Evolutionary conservation across 2,329 filamentous ascomycete species (phyloP).

Genomic region (Penicillium palitans): DNA sequence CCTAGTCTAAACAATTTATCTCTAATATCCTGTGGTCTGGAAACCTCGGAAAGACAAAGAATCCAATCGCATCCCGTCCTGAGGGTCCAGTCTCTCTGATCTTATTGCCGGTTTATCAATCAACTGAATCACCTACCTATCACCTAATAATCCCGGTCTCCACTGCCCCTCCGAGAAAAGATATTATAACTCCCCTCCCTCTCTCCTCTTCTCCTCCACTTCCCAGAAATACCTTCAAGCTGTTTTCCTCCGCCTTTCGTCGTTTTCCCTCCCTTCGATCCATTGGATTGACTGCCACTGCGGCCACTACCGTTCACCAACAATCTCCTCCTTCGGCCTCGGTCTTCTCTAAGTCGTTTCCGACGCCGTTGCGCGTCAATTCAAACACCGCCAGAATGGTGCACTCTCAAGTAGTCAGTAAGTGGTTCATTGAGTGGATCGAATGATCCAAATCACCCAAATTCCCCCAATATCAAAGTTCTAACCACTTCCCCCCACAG

Average conservation of each 20-base stretch:
- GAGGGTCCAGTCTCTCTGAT: slow-evolving; percentile 14
- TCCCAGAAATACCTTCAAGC: slow-evolving; percentile 64
- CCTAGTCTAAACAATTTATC: neutral
- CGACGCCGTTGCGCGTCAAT: slow-evolving; percentile 45
- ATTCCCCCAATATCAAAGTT: neutral
- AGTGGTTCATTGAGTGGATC: slow-evolving; percentile 41
- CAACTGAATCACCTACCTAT: slow-evolving; percentile 9
- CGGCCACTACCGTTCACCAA: slow-evolving; percentile 67
- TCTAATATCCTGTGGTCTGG: slow-evolving; percentile 1
- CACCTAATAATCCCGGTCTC: slow-evolving; percentile 19
- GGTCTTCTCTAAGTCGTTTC: slow-evolving; percentile 35
- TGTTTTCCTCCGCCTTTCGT: slow-evolving; percentile 84
- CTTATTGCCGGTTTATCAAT: slow-evolving; percentile 18
- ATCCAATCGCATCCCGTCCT: slow-evolving; percentile 4
- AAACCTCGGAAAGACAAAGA: slow-evolving; percentile 6
- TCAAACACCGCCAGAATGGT: slow-evolving; percentile 59
- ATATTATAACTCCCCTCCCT: slow-evolving; percentile 10
- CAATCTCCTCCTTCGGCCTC: slow-evolving; percentile 50
- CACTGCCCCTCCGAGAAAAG: slow-evolving; percentile 19
- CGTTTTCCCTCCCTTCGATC: slow-evolving; percentile 68
- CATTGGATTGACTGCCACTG: slow-evolving; percentile 69
- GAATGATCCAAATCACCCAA: slow-evolving; percentile 13
- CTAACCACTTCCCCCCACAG: slow-evolving; percentile 38
- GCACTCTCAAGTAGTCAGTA: slow-evolving; percentile 91
- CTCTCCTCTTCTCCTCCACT: slow-evolving; percentile 14